phyloP scores from a whole-genome alignment of 1,139 yeast species.

The Yamadazyma taylorii region DNA sequence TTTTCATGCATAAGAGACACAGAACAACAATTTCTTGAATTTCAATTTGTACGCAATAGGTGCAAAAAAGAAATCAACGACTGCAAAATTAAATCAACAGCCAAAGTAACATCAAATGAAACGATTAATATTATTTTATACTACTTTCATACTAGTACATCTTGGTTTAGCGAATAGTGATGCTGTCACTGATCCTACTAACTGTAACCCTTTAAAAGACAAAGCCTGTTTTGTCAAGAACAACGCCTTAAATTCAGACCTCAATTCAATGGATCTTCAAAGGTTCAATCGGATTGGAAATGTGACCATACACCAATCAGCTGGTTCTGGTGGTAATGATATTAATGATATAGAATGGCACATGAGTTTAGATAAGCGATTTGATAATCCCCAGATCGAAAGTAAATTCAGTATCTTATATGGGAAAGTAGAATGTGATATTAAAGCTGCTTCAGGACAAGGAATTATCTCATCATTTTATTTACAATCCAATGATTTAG shows the following conservation, averaged over 20 bases:
- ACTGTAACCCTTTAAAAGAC: conserved; percentile 29
- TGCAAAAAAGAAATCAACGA: conserved; percentile 1
- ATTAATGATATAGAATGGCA: not conserved
- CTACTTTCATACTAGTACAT: not conserved
- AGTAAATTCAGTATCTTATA: conserved; percentile 40
- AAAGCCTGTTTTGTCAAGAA: conserved; percentile 23
- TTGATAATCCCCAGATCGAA: conserved; percentile 40
- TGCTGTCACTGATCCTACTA: no score
- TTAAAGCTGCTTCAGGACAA: conserved; percentile 36
- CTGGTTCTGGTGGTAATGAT: not conserved
- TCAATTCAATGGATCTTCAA: conserved; percentile 7
- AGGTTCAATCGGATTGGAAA: conserved; percentile 5
- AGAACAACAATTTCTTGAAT: no score
- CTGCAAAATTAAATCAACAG: no score
- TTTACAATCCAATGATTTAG: conserved; percentile 47
- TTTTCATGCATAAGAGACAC: no score
- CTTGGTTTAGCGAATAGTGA: not conserved
- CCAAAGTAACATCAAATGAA: no score
- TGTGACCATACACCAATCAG: not conserved
- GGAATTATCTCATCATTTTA: conserved; percentile 49
- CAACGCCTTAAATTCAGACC: conserved; percentile 20
- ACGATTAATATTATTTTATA: conserved; percentile 1
- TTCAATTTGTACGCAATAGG: no score
- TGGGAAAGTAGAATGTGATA: conserved; percentile 44
- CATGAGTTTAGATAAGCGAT: conserved; percentile 26